phyloP scores from a whole-genome alignment of 2,329 filamentous ascomycete species.

The Cercospora sojina region DNA sequence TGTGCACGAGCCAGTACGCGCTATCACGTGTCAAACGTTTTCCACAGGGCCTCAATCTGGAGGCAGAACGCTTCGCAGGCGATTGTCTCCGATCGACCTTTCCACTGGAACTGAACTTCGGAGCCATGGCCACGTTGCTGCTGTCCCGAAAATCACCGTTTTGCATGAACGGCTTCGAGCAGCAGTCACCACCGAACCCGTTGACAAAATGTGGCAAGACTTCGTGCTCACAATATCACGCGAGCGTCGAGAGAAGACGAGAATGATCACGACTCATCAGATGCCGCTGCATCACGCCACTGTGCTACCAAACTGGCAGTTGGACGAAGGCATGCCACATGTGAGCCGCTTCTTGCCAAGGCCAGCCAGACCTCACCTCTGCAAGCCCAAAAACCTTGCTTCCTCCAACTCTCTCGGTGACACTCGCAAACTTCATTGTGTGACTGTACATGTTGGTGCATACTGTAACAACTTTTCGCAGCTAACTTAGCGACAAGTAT shows the following conservation, averaged over 20 bases:
- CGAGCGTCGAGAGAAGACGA: background rate
- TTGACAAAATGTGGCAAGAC: background rate
- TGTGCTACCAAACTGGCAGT: background rate
- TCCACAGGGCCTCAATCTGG: background rate
- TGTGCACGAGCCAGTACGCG: background rate
- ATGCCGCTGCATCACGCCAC: background rate
- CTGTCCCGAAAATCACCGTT: background rate
- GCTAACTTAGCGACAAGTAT: background rate
- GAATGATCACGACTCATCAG: background rate
- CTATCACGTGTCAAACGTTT: background rate
- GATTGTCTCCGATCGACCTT: background rate
- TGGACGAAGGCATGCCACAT: background rate
- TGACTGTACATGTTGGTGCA: background rate
- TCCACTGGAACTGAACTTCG: background rate
- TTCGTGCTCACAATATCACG: background rate
- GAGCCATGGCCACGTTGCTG: too few relatives aligned
- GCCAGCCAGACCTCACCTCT: background rate
- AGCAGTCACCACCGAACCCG: background rate
- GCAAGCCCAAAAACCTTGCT: constrained; percentile 6
- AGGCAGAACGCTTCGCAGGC: background rate
- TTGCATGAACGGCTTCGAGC: background rate
- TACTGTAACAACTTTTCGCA: background rate
- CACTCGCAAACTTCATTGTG: background rate
- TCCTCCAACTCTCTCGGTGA: background rate
- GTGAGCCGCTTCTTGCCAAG: background rate